Conservation (phyloP, 2,329 filamentous ascomycete species). For the Cyphellophora europaea region DNA sequence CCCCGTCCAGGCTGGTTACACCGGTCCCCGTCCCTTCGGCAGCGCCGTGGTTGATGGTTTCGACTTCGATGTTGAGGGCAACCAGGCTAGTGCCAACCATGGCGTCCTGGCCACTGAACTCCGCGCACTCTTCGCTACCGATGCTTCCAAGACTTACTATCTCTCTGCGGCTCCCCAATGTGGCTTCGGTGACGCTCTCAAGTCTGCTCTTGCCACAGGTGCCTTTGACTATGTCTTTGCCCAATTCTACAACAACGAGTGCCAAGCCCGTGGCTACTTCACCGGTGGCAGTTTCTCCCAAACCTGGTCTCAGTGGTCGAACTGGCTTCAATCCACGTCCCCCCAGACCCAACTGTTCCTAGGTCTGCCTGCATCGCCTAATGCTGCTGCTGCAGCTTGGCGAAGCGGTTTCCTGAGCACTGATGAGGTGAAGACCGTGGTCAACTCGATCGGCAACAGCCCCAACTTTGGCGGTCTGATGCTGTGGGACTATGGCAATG, state of each 20-base stretch:
- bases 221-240: slow-evolving; percentile 46
- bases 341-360: slow-evolving; percentile 39
- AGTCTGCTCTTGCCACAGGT: slow-evolving; percentile 33
- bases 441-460: slow-evolving; percentile 32
- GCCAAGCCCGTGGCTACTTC: background rate
- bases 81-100: slow-evolving; percentile 45
- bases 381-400: slow-evolving; percentile 19
- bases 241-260: slow-evolving; percentile 46
- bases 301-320: slow-evolving; percentile 39
- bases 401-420: slow-evolving; percentile 25
- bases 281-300: too few species aligned
- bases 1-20: slow-evolving; percentile 35
- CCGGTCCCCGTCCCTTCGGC: slow-evolving; percentile 56
- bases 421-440: slow-evolving; percentile 33
- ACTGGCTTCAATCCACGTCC: slow-evolving; percentile 33
- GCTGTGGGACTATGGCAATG: slow-evolving; percentile 48
- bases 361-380: slow-evolving; percentile 35
- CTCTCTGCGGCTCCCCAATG: slow-evolving; percentile 62
- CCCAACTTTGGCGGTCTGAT: slow-evolving; percentile 49
- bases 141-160: slow-evolving; percentile 44
- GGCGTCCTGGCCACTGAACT: slow-evolving; percentile 51
- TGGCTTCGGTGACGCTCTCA: slow-evolving; percentile 50
- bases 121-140: slow-evolving; percentile 42
- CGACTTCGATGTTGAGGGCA: slow-evolving; percentile 64
- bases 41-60: slow-evolving; percentile 58